Evolutionary conservation across 208 protist species (phyloP).

Genomic region (Leishmania arabica): DNA sequence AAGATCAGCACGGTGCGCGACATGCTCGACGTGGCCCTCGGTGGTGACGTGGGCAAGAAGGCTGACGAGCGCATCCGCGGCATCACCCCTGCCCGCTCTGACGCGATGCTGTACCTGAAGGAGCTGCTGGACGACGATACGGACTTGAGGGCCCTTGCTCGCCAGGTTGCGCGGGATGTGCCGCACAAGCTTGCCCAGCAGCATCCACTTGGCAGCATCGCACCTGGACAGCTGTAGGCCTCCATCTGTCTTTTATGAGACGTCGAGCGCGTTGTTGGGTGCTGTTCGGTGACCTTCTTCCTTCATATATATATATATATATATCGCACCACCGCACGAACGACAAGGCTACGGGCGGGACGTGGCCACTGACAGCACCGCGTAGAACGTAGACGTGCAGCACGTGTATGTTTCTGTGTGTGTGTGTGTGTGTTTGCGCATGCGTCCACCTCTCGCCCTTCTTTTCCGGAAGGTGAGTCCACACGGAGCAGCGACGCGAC

Average conservation of each 20-base stretch:
- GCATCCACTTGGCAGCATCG: slow-evolving; percentile 64
- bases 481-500: background rate
- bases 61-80: slow-evolving; percentile 68
- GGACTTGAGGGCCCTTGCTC: slow-evolving; percentile 71
- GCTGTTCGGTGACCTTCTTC: background rate
- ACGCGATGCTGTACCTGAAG: slow-evolving; percentile 81
- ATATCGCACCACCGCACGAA: background rate
- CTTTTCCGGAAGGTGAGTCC: background rate
- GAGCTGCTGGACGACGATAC: slow-evolving; percentile 89
- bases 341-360: background rate
- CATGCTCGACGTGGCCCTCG: slow-evolving; percentile 87
- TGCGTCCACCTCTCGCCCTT: background rate
- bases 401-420: background rate
- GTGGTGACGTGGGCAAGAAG: slow-evolving; percentile 76
- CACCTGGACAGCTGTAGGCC: slow-evolving; percentile 60
- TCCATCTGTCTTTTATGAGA: background rate
- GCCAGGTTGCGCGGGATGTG: slow-evolving; percentile 69
- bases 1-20: slow-evolving; percentile 77
- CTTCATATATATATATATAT: background rate
- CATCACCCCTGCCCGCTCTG: slow-evolving; percentile 58
- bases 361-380: background rate
- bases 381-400: background rate
- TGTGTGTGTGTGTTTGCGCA: background rate
- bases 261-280: background rate
- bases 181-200: slow-evolving; percentile 59